Evolutionary conservation across 495 filamentous ascomycete species (phyloP), one percentile per base, ranked within the genome.

Genomic region (Penicillium riverlandense): DNA sequence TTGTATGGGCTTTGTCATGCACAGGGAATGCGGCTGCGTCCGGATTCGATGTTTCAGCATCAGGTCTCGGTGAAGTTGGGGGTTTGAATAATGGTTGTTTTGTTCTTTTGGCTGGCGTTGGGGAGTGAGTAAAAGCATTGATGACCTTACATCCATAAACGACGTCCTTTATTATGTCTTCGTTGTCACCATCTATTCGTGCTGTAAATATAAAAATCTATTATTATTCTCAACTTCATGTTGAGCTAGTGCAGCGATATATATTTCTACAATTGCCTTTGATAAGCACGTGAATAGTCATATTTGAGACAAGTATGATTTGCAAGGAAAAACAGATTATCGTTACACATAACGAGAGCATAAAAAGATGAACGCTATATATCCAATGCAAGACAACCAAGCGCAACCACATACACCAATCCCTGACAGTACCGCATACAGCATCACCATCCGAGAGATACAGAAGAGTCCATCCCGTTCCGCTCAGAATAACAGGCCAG

Each of bases 1-100:
- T 47, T 72, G 31, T 70, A 70, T 52, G 63, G 63, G 36, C 57
- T 70, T 29, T 72, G 67, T 40, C 66, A 66, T 47, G 50, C 62
- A 7, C 62, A 60, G 13, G 60, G 63, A 0, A 58, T 69, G 6
- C 57, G 66, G 8, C 29, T 67, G 35, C 48, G 62, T 8, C 54
- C 60, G 10, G 55, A 66, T 41, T 44, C 58, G 8, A 43, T 43
- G 1, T 53, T 61, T 15, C 45, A 44, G 22, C 22, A 4, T 4
- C 22, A 22, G 22, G 22, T 22, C 22, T 22, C 22, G 22, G 2
- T 3, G 22, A 22, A 22, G 22, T 3, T 6, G 22, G 22, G 22
- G 2, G 22, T 35, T 33, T 8, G 37, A 45, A 14, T 33, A 8
- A 10, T 57, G 14, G 10, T 8, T 27, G 29, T 28, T 12, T 43